Evolutionary conservation across 352 stramenopile genomes (phyloP).

Genomic region (Globisporangium cystogenes): DNA sequence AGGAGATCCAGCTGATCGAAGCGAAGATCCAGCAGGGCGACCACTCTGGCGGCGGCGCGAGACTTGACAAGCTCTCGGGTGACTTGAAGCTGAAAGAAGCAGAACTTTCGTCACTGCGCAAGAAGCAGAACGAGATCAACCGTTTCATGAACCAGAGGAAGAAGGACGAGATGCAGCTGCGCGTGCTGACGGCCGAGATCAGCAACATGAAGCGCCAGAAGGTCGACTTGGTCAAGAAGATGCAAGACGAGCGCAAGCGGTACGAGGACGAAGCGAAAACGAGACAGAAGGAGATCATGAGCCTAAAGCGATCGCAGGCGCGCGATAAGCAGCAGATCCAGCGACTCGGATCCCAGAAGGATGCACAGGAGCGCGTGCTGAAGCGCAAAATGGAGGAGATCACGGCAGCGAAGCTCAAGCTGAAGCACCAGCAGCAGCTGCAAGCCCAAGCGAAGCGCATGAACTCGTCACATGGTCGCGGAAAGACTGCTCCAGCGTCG

Average conservation of each 20-base stretch:
- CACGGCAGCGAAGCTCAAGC: conserved; percentile 58
- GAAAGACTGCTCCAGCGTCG: conserved; percentile 25
- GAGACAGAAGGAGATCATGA: conserved; percentile 72
- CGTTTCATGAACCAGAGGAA: conserved; percentile 80
- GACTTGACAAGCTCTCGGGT: conserved; percentile 56
- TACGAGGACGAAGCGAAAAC: conserved; percentile 81
- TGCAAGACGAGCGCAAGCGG: conserved; percentile 79
- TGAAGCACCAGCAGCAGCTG: conserved; percentile 84
- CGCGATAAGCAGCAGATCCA: conserved; percentile 83
- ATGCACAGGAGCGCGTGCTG: conserved; percentile 80
- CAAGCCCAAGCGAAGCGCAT: conserved; percentile 65
- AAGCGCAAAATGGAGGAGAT: conserved; percentile 88
- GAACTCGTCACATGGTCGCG: conserved; percentile 47
- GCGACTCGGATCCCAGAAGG: conserved; percentile 72
- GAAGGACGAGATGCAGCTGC: conserved; percentile 84
- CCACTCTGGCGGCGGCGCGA: conserved; percentile 36
- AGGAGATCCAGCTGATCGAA: conserved; percentile 73
- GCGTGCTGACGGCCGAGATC: conserved; percentile 76
- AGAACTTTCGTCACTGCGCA: conserved; percentile 60
- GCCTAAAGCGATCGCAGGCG: conserved; percentile 73
- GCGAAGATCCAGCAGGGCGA: conserved; percentile 59
- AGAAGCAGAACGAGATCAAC: conserved; percentile 83
- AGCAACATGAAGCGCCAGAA: conserved; percentile 87
- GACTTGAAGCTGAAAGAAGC: conserved; percentile 80
- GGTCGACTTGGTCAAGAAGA: conserved; percentile 86